Conservation (phyloP, 2,329 filamentous ascomycete genomes). For the Xylaria sp. region DNA sequence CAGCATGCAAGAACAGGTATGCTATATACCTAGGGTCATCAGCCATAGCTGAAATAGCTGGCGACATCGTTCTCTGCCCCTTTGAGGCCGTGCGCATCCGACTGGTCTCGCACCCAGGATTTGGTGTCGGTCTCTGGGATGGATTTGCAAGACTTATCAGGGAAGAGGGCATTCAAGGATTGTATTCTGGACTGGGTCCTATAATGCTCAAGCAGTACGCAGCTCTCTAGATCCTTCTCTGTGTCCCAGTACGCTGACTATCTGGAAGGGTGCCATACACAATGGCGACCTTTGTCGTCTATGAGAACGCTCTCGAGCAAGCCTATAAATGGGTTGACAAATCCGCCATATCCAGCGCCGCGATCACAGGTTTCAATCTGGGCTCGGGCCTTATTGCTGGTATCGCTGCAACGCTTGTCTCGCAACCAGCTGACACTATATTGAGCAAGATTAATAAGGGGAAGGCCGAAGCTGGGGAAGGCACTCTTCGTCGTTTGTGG, state of each 20-base stretch:
- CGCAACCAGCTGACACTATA: constrained; percentile 38
- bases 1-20: constrained; percentile 31
- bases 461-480: constrained; percentile 34
- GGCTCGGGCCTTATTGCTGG: constrained; percentile 36
- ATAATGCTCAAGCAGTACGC: constrained; percentile 38
- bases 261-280: constrained; percentile 37
- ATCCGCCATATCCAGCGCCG: constrained; percentile 28
- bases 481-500: constrained; percentile 32
- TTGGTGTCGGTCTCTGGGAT: constrained; percentile 30
- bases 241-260: constrained; percentile 6
- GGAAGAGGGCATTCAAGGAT: constrained; percentile 34
- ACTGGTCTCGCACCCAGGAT: constrained; percentile 35
- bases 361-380: constrained; percentile 34
- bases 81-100: constrained; percentile 38
- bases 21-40: constrained; percentile 36
- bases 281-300: constrained; percentile 37
- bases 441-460: constrained; percentile 39
- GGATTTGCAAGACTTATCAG: constrained; percentile 33
- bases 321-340: constrained; percentile 33
- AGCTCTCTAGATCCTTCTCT: neutral
- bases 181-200: constrained; percentile 37
- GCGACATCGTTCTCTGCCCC: constrained; percentile 36
- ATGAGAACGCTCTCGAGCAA: constrained; percentile 35
- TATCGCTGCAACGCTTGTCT: constrained; percentile 37
- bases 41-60: constrained; percentile 35